Evolutionary conservation across 2,329 filamentous ascomycete species (phyloP).

Genomic region (Colletotrichum falcatum): DNA sequence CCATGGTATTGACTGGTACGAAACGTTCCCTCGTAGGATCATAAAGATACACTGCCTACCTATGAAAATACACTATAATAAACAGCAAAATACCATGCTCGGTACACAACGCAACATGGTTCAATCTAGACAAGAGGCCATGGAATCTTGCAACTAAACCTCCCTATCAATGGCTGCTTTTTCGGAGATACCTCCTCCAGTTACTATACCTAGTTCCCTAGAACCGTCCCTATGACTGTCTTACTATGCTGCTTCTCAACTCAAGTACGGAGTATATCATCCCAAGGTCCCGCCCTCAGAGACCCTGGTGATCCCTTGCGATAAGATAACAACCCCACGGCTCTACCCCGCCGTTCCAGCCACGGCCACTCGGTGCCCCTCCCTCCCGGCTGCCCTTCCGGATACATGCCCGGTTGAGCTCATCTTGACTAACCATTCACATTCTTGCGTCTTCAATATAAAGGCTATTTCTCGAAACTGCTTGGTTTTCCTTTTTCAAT

Average conservation of each 20-base stretch:
- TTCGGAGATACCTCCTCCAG: no score
- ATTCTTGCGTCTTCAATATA: not conserved
- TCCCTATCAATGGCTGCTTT: no score
- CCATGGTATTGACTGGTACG: no score
- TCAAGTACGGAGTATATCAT: not conserved
- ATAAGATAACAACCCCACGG: slow-evolving; percentile 26
- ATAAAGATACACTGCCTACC: no score
- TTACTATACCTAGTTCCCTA: no score
- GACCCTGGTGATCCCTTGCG: not conserved
- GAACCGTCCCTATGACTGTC: no score
- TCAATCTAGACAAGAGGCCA: no score
- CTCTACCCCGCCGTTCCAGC: slow-evolving; percentile 24
- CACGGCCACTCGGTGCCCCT: slow-evolving; percentile 16
- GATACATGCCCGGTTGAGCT: slow-evolving; percentile 23
- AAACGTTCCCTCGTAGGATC: no score
- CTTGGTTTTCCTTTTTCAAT: not conserved
- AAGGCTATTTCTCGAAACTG: not conserved
- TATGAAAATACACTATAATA: no score
- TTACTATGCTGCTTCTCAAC: not conserved
- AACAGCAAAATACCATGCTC: no score
- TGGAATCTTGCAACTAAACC: no score
- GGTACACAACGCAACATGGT: no score
- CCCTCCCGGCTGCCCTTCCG: not conserved
- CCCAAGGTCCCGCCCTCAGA: not conserved
- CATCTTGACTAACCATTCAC: slow-evolving; percentile 2